Conservation (phyloP, 495 filamentous ascomycete genomes). For the Aspergillus hancockii region DNA sequence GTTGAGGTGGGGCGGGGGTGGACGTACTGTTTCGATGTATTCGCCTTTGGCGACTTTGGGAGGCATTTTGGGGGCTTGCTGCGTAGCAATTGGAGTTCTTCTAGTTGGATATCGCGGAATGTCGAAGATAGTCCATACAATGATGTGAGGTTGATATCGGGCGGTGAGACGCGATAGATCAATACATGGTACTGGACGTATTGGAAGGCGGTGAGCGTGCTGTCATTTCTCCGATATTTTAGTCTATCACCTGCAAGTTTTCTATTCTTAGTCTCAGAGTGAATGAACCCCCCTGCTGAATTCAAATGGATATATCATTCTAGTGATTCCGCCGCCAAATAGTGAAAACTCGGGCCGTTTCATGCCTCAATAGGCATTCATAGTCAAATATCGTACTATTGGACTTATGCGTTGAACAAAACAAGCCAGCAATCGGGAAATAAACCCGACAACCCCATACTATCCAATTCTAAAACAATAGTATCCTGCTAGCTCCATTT, state of each 20-base stretch:
- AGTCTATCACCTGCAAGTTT: too few species aligned
- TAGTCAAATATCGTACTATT: too few species aligned
- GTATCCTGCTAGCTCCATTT: too few species aligned
- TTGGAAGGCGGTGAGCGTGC: too few species aligned
- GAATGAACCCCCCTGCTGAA: background rate
- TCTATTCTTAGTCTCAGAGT: background rate
- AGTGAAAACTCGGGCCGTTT: slow-evolving; percentile 6
- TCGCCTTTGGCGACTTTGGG: slow-evolving; percentile 79
- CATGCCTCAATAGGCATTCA: too few species aligned
- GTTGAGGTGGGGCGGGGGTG: too few species aligned
- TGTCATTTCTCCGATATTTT: too few species aligned
- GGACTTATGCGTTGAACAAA: too few species aligned
- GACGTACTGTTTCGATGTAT: slow-evolving; percentile 90
- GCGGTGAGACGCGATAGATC: background rate
- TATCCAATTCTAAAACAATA: too few species aligned
- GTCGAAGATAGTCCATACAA: background rate
- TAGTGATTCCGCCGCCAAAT: background rate
- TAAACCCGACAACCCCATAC: too few species aligned
- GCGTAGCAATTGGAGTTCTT: background rate
- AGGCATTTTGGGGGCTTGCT: slow-evolving; percentile 54
- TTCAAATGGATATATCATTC: slow-evolving; percentile 1
- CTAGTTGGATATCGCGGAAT: background rate
- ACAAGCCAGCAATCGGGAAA: too few species aligned
- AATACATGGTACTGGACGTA: too few species aligned
- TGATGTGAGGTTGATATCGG: background rate